Conservation (phyloP, 73 alveolate species). For the Paraurostyla sp. region DNA sequence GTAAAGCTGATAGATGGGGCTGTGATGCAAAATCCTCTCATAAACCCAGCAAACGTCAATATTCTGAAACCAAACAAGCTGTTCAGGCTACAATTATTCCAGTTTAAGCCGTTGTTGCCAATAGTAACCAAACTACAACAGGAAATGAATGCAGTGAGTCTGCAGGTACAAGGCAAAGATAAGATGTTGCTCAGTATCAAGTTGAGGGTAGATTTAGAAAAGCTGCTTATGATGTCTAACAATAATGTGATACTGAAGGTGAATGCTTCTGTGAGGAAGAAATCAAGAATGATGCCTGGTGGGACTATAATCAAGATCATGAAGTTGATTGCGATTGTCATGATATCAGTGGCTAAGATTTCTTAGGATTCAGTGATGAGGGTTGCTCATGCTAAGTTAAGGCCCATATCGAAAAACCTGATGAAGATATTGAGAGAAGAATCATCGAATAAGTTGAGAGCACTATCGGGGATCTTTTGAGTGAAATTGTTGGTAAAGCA, state of each 20-base stretch:
- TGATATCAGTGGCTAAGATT: constrained; percentile 1
- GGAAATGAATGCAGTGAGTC: not conserved
- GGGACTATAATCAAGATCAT: constrained; percentile 16
- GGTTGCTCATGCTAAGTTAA: not conserved
- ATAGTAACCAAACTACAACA: not conserved
- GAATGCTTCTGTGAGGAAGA: not conserved
- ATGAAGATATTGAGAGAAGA: constrained; percentile 52
- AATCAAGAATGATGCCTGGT: not conserved
- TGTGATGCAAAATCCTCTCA: not conserved
- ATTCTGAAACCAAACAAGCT: not conserved
- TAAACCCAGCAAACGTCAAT: not conserved
- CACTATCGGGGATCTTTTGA: constrained; percentile 19
- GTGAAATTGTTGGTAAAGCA: constrained; percentile 27
- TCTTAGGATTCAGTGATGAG: not conserved
- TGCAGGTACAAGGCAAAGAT: not conserved
- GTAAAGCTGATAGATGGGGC: constrained; percentile 9
- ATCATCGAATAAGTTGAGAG: not conserved
- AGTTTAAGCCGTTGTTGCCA: not conserved
- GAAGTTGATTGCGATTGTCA: constrained; percentile 43
- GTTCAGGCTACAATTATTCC: constrained; percentile 15
- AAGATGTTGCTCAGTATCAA: not conserved
- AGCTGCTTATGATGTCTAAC: constrained; percentile 21
- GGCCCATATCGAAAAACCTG: constrained; percentile 1
- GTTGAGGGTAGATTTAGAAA: constrained; percentile 23
- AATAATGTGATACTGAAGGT: constrained; percentile 20